Evolutionary conservation across 306 rosid species (phyloP).

Genomic region (Cucurbita maxima): DNA sequence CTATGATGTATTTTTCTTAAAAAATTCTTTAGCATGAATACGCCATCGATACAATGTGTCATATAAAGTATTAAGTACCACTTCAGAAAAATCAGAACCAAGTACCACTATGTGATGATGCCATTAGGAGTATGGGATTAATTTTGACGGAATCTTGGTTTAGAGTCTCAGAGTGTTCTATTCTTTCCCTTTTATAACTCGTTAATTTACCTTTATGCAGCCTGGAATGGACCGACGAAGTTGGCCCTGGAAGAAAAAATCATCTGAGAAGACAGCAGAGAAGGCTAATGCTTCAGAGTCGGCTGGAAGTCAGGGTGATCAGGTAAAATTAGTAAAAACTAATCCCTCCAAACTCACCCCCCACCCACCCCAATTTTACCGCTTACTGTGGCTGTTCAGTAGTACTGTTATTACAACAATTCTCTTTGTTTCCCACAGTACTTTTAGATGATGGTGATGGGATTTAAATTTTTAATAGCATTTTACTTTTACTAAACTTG

Average conservation of each 20-base stretch:
- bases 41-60: neutral
- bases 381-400: neutral
- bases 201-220: slow-evolving; percentile 9
- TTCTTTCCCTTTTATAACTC: neutral
- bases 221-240: slow-evolving; percentile 72
- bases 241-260: slow-evolving; percentile 99
- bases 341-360: neutral
- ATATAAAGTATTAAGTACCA: neutral
- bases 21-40: neutral
- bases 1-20: neutral
- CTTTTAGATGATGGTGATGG: neutral
- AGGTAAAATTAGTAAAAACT: slow-evolving; percentile 20
- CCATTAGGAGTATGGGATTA: neutral
- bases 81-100: neutral
- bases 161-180: neutral
- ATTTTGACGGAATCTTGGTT: neutral
- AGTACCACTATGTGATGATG: neutral
- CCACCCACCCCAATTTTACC: neutral
- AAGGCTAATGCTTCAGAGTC: slow-evolving; percentile 38
- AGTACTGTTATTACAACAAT: neutral
- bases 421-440: neutral
- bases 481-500: neutral
- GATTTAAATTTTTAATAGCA: neutral
- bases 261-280: slow-evolving; percentile 71
- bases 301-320: slow-evolving; percentile 34